Percentiles rank a stretch among this genome's conserved stretches.
These are phyloP conservation scores for Thelephora terrestris DNA, from an alignment of 1,284 basidiomycete genomes.

Conservation along the genomic window DNA sequence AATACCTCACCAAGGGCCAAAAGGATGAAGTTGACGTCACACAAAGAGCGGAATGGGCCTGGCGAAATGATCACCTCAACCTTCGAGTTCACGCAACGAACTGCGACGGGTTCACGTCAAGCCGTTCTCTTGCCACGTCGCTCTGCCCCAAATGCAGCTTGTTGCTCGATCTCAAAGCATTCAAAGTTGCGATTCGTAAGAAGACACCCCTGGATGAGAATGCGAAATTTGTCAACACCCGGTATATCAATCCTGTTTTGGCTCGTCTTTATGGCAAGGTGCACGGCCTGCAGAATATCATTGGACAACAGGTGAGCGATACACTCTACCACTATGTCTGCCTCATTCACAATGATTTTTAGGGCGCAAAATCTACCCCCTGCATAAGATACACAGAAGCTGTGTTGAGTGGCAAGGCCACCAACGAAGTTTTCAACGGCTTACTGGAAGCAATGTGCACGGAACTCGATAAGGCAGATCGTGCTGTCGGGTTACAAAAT, in stretches of 20 bases:
- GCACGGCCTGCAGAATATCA: not conserved
- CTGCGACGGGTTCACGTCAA: not conserved
- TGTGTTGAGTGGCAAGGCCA: not conserved
- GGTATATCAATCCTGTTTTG: not conserved
- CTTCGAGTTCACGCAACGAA: not conserved
- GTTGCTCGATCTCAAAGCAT: not conserved
- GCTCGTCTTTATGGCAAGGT: not conserved
- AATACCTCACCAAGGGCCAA: not conserved
- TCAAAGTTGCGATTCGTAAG: not conserved
- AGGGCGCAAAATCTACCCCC: not conserved
- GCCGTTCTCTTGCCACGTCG: not conserved
- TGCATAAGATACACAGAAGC: not conserved
- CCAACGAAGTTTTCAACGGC: constrained; percentile 18
- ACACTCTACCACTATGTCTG: not conserved
- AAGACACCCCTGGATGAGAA: not conserved
- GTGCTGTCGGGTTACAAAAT: constrained; percentile 27
- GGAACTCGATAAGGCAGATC: constrained; percentile 19
- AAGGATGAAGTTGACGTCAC: not conserved
- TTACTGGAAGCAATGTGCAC: constrained; percentile 24
- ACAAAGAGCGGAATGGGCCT: not conserved
- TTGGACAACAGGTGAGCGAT: not conserved
- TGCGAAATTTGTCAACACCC: not conserved
- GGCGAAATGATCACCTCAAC: not conserved
- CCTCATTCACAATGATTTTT: not conserved
- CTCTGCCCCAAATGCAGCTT: not conserved